A percentile compares a stretch with the other conserved stretches of the same genome.
Conservation (phyloP, 306 rosid genomes). For the Prunus armeniaca region DNA sequence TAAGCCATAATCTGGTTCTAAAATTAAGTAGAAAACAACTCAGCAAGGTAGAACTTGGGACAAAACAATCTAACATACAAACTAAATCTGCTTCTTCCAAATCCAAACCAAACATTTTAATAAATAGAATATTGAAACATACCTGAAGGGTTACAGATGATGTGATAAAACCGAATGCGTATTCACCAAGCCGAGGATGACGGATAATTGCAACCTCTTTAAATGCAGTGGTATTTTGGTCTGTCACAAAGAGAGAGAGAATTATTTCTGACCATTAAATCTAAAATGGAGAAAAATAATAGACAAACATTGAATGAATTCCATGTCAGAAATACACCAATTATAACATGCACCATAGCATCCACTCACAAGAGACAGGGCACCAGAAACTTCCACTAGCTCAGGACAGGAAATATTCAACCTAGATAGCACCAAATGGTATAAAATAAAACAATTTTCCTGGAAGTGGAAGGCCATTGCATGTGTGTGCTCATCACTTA, state of each 20-base stretch:
- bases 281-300: neutral
- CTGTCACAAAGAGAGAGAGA: slow-evolving; percentile 18
- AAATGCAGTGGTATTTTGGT: slow-evolving; percentile 52
- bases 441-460: neutral
- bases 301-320: neutral
- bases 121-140: neutral
- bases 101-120: neutral
- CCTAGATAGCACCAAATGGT: neutral
- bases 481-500: neutral
- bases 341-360: neutral
- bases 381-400: neutral
- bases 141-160: slow-evolving; percentile 55
- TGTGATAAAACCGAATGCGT: slow-evolving; percentile 53
- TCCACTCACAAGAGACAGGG: neutral
- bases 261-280: neutral
- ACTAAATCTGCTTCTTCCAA: neutral
- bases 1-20: neutral
- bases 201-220: slow-evolving; percentile 60
- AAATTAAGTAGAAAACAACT: neutral
- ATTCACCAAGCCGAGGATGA: slow-evolving; percentile 56
- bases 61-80: neutral
- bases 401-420: neutral
- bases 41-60: neutral
- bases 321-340: neutral
- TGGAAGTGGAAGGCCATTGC: neutral